Conservation (phyloP, 208 protist genomes). For the Angomonas deanei region DNA sequence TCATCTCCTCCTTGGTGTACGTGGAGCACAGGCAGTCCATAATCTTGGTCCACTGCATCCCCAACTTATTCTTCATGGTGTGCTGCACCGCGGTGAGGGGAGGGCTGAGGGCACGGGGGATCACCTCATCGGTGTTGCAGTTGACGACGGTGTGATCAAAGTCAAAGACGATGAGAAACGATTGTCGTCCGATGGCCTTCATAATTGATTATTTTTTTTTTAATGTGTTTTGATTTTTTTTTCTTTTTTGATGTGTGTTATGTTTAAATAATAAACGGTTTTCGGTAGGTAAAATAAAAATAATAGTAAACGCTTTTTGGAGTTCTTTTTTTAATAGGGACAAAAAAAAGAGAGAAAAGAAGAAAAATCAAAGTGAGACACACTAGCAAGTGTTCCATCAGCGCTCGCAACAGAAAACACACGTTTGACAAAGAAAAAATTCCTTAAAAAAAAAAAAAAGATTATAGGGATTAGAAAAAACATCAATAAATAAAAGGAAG, state of each 20-base stretch:
- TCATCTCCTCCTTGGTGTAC: conserved; percentile 45
- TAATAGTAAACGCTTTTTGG: background rate
- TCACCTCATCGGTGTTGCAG: conserved; percentile 82
- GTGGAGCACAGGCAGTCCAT: conserved; percentile 69
- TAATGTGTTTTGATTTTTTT: background rate
- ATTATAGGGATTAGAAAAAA: no score
- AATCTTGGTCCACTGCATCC: conserved; percentile 75
- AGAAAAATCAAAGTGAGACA: no score
- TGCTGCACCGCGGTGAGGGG: conserved; percentile 21
- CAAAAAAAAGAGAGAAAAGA: no score
- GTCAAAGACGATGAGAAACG: conserved; percentile 87
- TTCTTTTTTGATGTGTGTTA: background rate
- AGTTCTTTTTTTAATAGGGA: background rate
- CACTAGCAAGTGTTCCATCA: no score
- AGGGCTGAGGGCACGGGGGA: conserved; percentile 33
- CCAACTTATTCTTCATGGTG: conserved; percentile 18
- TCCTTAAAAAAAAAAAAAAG: no score
- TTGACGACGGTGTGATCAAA: conserved; percentile 87
- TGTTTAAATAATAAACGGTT: background rate
- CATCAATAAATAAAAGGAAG: no score
- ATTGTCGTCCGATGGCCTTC: conserved; percentile 58
- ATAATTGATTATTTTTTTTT: conserved; percentile 10
- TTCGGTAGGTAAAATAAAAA: background rate
- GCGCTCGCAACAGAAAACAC: no score
- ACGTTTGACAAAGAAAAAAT: no score